These are phyloP conservation scores for Isoetes taiwanensis DNA, from an alignment of 75 land plant genomes.

Conservation along the genomic window DNA sequence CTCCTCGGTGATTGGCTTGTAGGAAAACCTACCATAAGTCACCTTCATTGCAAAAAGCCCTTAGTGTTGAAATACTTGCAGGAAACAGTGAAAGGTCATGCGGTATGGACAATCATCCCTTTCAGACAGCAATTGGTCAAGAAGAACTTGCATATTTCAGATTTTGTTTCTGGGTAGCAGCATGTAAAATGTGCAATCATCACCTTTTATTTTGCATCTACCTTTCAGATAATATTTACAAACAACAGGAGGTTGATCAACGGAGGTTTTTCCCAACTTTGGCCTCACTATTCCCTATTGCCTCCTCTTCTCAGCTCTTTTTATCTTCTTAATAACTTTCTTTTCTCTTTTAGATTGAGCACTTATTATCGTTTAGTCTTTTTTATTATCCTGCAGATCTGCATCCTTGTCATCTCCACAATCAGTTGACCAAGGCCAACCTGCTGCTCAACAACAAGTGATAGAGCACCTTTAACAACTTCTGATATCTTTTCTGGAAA, in stretches of 20 bases:
- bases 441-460: too few relatives aligned
- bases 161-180: constrained; percentile 19
- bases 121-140: constrained; percentile 27
- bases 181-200: constrained; percentile 24
- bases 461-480: too few relatives aligned
- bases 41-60: constrained; percentile 25
- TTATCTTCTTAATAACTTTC: too few relatives aligned
- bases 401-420: too few relatives aligned
- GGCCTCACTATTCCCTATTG: constrained; percentile 12
- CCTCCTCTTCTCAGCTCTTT: constrained; percentile 13
- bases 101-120: constrained; percentile 35
- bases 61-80: constrained; percentile 23
- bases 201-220: constrained; percentile 23
- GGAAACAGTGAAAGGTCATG: constrained; percentile 24
- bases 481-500: too few relatives aligned
- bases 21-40: constrained; percentile 25
- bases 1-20: constrained; percentile 9
- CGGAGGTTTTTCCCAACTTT: neutral
- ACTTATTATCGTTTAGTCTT: too few relatives aligned
- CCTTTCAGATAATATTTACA: constrained; percentile 22
- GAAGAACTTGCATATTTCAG: constrained; percentile 26
- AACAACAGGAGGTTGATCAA: constrained; percentile 1
- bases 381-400: too few relatives aligned
- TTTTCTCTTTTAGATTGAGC: too few relatives aligned
- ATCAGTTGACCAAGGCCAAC: too few relatives aligned